phyloP scores from a whole-genome alignment of 768 basidiomycete species.

The Tulasnella sp. region DNA sequence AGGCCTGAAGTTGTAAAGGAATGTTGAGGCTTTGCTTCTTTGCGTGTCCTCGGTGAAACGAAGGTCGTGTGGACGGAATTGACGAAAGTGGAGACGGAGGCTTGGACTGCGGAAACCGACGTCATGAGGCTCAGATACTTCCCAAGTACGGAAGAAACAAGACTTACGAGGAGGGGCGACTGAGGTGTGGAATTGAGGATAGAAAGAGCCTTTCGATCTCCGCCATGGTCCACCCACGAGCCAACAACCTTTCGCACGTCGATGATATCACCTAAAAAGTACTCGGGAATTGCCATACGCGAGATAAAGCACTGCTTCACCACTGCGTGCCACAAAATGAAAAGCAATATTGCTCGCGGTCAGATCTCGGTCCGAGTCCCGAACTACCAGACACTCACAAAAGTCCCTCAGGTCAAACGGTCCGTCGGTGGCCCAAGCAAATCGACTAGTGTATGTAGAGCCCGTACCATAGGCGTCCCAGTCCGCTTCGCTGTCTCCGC shows the following conservation, averaged over 20 bases:
- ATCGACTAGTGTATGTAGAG: slow-evolving; percentile 38
- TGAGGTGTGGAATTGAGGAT: not conserved
- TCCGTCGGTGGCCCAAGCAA: slow-evolving; percentile 38
- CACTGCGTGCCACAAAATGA: slow-evolving; percentile 27
- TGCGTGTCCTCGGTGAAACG: not conserved
- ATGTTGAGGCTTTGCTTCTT: slow-evolving; percentile 42
- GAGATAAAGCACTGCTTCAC: slow-evolving; percentile 87
- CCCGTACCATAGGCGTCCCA: slow-evolving; percentile 48
- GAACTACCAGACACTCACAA: slow-evolving; percentile 1
- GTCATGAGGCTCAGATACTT: not conserved
- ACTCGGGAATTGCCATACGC: slow-evolving; percentile 55
- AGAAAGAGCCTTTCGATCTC: not conserved
- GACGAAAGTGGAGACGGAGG: not conserved
- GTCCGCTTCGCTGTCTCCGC: slow-evolving; percentile 37
- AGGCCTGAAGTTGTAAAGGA: slow-evolving; percentile 55
- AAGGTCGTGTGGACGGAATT: not conserved
- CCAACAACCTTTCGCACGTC: slow-evolving; percentile 57
- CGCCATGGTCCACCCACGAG: slow-evolving; percentile 29
- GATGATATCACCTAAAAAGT: slow-evolving; percentile 60
- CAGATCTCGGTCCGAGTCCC: not conserved
- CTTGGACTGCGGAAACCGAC: not conserved
- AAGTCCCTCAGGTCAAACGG: slow-evolving; percentile 72
- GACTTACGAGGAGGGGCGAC: not conserved
- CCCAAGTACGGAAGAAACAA: not conserved
- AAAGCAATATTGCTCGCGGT: not conserved